Conservation (phyloP, 345 rosid species). For the Microcos paniculata region DNA sequence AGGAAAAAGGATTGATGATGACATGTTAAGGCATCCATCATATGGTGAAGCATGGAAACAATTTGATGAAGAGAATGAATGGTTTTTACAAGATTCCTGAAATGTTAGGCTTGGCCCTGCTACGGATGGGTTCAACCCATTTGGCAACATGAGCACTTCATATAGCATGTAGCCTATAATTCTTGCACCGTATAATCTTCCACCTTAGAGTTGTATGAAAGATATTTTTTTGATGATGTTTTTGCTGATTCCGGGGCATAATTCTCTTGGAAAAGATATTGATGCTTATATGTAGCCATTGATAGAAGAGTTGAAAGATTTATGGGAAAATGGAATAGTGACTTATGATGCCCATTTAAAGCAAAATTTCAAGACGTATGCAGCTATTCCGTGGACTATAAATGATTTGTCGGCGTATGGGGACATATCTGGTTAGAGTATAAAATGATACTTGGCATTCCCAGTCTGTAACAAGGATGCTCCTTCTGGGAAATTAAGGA, state of each 20-base stretch:
- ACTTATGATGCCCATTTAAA: background rate
- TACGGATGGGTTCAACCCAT: conserved; percentile 8
- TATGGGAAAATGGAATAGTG: background rate
- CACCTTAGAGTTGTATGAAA: conserved; percentile 11
- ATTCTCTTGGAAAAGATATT: background rate
- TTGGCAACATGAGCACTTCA: background rate
- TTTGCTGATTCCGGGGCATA: background rate
- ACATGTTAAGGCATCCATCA: background rate
- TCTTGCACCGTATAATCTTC: conserved; percentile 1
- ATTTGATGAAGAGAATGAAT: background rate
- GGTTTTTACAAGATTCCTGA: background rate
- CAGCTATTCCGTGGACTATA: background rate
- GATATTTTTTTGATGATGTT: background rate
- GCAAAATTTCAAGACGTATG: background rate
- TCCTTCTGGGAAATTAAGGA: background rate
- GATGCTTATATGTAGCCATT: background rate
- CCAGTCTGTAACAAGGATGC: background rate
- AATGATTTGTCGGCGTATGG: no score
- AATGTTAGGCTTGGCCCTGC: conserved; percentile 7
- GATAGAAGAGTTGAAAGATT: background rate
- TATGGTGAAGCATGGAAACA: background rate
- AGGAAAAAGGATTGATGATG: background rate
- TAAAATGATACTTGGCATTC: no score
- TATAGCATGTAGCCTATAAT: background rate
- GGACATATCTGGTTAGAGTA: no score